Base-by-base conservation (phyloP, 345 rosid species). In the Cardamine chenopodiifolia region DNA sequence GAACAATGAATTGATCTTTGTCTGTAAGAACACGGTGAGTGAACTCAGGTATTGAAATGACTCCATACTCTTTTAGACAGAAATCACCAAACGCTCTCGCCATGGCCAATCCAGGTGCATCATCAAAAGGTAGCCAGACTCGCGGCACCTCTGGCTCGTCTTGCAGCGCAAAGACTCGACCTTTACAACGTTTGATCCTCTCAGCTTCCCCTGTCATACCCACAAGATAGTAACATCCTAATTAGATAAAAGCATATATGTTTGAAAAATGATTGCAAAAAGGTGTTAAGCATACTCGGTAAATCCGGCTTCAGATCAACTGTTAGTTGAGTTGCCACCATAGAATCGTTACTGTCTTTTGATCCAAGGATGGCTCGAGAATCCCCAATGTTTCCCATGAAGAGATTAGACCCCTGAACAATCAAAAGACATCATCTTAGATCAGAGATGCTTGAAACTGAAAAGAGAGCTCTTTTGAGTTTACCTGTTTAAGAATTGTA, bases 41-140 rank as follows among this genome's bases (percentile, higher is more conserved):
- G 70, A 96, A 88, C 67, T 92, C 99, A 2, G 98, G 99, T 68
- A 90, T 78, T 0, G 98, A 96, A 63, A 96, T 96, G 55, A 96
- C 99, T 55, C 99, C 99, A 73, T 96, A 96, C 15, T 95, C 99
- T 86, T 95, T 95, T 70, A 95, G 78, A 85, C 99, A 95, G 73
- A 95, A 95, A 82, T 90, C 99, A 15, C 99, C 99, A 70, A 96
- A 96, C 32, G 99, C 99, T 66, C 99, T 88, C 37, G 99, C 99
- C 98, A 96, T 96, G 71, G 99, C 99, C 14, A 96, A 77, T 44
- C 99, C 99, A 42, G 98, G 99, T 58, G 98, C 98, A 81, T 96
- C 97, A 85, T 96, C 99, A 74, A 85, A 96, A 63, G 99, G 99
- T 86, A 96, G 78, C 99, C 99, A 96, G 50, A 96, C 99, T 82